A percentile compares a stretch with the other conserved stretches of the same genome.
Evolutionary conservation across 805 yeast species (phyloP).

Genomic region (Scheffersomyces stipitis): DNA sequence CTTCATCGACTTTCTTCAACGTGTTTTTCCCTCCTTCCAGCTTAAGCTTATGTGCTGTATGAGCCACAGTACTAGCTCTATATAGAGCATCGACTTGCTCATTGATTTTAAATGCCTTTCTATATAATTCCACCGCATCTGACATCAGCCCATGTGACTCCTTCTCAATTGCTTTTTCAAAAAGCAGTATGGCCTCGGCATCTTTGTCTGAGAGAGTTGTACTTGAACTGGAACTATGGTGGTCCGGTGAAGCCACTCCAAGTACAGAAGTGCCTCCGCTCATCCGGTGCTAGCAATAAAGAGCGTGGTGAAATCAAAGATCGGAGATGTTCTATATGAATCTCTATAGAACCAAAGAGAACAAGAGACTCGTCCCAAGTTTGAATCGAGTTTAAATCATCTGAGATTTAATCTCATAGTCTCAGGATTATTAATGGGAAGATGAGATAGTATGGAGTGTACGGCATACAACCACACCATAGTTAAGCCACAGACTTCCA

Average conservation of each 20-base stretch:
- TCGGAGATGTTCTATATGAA: no score
- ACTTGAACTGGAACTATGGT: not conserved
- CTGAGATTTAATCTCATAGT: no score
- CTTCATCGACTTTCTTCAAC: conserved; percentile 33
- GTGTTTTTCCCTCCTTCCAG: conserved; percentile 29
- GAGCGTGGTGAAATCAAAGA: no score
- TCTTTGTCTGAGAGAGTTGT: conserved; percentile 4
- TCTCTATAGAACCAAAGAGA: no score
- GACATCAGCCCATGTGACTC: conserved; percentile 74
- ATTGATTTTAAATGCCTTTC: conserved; percentile 64
- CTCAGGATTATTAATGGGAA: no score
- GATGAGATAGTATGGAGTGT: no score
- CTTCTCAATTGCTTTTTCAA: conserved; percentile 68
- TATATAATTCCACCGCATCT: conserved; percentile 75
- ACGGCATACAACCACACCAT: no score
- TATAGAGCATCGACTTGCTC: conserved; percentile 66
- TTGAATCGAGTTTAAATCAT: no score
- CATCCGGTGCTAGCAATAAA: no score
- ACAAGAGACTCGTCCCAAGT: no score
- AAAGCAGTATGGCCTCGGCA: conserved; percentile 56
- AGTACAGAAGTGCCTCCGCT: conserved; percentile 9
- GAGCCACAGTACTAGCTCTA: conserved; percentile 53
- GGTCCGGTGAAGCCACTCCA: no score
- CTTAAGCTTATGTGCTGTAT: conserved; percentile 26
- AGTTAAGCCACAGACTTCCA: no score